A percentile compares a stretch with the other conserved stretches of the same genome.
phyloP scores from a whole-genome alignment of 2,329 filamentous ascomycete genomes.

The Tolypocladium amazonense region DNA sequence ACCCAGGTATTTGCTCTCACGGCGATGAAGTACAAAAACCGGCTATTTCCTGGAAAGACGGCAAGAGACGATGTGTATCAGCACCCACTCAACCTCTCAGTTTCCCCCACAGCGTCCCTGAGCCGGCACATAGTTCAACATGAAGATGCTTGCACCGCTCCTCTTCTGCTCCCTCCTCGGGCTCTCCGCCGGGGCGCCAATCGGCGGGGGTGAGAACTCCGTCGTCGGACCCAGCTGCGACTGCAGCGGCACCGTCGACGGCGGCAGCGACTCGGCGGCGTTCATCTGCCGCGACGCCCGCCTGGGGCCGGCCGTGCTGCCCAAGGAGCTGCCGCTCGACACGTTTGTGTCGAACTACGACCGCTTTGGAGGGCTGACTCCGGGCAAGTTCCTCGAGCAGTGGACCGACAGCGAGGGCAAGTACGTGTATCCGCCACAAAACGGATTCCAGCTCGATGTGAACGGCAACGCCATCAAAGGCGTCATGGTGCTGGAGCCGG shows the following conservation, averaged over 20 bases:
- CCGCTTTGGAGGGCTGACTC: not conserved
- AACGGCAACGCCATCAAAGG: not conserved
- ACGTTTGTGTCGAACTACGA: not conserved
- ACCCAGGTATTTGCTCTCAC: not conserved
- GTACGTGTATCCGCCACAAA: not conserved
- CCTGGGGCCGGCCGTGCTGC: not conserved
- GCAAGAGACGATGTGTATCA: not conserved
- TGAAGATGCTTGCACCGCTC: not conserved
- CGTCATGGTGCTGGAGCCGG: not conserved
- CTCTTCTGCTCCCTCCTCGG: not conserved
- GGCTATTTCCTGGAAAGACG: not conserved
- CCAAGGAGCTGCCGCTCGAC: not conserved
- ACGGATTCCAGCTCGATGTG: not conserved
- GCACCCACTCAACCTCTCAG: not conserved
- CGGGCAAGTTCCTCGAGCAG: not conserved
- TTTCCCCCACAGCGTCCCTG: not conserved
- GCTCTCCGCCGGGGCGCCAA: not conserved
- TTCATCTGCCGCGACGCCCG: not conserved
- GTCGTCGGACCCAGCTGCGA: not conserved
- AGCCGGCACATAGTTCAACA: not conserved
- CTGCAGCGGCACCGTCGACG: not conserved
- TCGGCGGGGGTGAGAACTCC: not conserved
- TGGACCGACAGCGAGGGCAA: not conserved
- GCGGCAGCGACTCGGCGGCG: not conserved
- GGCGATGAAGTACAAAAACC: not conserved